These are phyloP conservation scores for Megacollybia marginata DNA, from an alignment of 768 basidiomycete species.

Conservation along the genomic window DNA sequence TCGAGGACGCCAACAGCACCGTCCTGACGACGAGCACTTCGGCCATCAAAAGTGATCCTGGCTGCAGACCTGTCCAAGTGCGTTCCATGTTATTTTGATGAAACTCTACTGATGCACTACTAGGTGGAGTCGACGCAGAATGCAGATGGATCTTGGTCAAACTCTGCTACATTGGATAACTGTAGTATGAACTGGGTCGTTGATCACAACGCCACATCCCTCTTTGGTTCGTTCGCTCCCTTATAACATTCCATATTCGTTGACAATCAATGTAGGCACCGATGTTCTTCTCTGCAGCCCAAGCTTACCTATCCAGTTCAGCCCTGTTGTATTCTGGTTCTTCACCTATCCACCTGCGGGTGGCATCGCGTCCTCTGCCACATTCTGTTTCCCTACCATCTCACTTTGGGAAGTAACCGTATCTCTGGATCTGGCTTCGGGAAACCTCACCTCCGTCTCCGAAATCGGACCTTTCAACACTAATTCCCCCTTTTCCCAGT, in stretches of 20 bases:
- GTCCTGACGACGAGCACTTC: constrained; percentile 37
- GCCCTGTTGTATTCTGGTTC: constrained; percentile 52
- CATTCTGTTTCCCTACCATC: constrained; percentile 39
- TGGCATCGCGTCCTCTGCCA: constrained; percentile 30
- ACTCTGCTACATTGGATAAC: constrained; percentile 28
- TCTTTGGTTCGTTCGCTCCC: constrained; percentile 32
- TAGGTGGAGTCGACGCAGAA: constrained; percentile 31
- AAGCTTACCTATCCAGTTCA: constrained; percentile 26
- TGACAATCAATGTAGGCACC: constrained; percentile 15
- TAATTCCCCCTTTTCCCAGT: constrained; percentile 29
- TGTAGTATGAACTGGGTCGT: constrained; percentile 36
- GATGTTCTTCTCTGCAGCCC: constrained; percentile 21
- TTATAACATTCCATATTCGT: not conserved
- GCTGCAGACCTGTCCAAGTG: constrained; percentile 34
- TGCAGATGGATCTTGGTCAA: constrained; percentile 31
- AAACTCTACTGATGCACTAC: not conserved
- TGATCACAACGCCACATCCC: constrained; percentile 25
- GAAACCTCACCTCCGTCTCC: constrained; percentile 34
- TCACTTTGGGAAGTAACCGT: constrained; percentile 37
- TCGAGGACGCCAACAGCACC: constrained; percentile 33
- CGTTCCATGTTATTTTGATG: constrained; percentile 2
- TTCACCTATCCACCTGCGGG: constrained; percentile 36
- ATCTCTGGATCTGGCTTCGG: constrained; percentile 33
- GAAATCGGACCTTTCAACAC: constrained; percentile 30
- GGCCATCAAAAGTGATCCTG: constrained; percentile 35